Conservation (phyloP, 768 basidiomycete species). For the Psilocybe subaeruginosa region DNA sequence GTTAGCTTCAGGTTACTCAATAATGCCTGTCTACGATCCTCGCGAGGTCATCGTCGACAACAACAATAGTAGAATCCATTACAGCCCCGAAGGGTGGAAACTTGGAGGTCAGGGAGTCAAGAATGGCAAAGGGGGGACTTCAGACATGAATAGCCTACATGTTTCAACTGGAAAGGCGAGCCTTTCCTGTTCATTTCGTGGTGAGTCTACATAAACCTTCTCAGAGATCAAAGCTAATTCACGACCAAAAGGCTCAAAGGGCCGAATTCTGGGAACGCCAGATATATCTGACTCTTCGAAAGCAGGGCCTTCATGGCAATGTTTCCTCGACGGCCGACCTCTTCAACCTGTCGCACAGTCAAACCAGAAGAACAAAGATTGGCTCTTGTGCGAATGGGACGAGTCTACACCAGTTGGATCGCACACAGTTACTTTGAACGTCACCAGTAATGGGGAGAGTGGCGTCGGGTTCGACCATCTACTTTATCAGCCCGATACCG, state of each 20-base stretch:
- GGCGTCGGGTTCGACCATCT: not conserved
- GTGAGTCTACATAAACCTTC: not conserved
- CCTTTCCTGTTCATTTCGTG: not conserved
- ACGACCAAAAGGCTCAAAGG: not conserved
- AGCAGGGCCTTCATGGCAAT: not conserved
- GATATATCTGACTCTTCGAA: too few species aligned
- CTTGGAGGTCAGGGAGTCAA: not conserved
- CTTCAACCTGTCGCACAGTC: not conserved
- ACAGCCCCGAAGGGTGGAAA: not conserved
- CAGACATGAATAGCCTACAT: not conserved
- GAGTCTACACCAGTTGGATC: not conserved
- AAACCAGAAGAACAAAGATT: not conserved
- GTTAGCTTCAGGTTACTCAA: not conserved
- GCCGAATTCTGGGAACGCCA: not conserved
- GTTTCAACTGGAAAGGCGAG: not conserved
- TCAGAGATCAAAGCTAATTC: not conserved
- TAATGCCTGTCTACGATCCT: not conserved
- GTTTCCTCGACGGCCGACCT: not conserved
- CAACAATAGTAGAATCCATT: not conserved
- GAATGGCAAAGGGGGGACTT: not conserved
- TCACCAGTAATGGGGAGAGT: not conserved
- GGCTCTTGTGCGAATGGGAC: not conserved
- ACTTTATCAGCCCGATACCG: not conserved
- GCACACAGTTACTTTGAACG: not conserved
- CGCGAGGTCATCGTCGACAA: conserved; percentile 2